Conservation (phyloP, 495 filamentous ascomycete species). For the Baudoinia panamericana region DNA sequence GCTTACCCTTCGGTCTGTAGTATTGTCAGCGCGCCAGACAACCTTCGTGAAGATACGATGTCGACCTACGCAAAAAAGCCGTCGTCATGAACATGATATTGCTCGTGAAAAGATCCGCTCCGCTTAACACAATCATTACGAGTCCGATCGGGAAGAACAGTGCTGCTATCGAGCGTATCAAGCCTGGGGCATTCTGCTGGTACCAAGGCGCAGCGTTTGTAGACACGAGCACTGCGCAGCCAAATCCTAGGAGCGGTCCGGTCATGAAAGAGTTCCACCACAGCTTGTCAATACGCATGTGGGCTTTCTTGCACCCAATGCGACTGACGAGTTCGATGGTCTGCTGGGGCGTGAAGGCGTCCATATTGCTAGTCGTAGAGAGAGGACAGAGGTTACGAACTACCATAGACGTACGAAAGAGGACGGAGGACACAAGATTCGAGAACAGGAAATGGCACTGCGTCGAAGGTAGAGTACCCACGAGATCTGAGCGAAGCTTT, state of each 20-base stretch:
- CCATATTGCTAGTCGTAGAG: not conserved
- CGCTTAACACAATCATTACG: constrained; percentile 44
- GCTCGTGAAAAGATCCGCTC: constrained; percentile 46
- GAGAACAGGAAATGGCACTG: too few species aligned
- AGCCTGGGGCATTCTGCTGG: constrained; percentile 44
- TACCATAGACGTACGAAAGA: too few species aligned
- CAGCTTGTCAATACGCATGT: constrained; percentile 21
- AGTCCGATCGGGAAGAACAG: constrained; percentile 44
- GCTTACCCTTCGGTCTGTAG: constrained; percentile 30
- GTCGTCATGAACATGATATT: constrained; percentile 39
- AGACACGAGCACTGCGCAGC: constrained; percentile 37
- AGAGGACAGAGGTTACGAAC: not conserved
- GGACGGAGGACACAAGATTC: too few species aligned
- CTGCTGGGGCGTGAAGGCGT: constrained; percentile 8
- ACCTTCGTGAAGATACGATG: too few species aligned
- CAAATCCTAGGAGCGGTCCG: constrained; percentile 16
- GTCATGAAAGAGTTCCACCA: constrained; percentile 14
- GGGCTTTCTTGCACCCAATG: constrained; percentile 16
- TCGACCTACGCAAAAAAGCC: not conserved
- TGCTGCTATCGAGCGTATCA: constrained; percentile 42
- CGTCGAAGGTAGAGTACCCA: too few species aligned
- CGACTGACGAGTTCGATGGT: constrained; percentile 19
- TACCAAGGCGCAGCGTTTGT: constrained; percentile 46
- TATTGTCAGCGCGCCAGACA: too few species aligned
- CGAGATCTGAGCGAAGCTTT: too few species aligned